Evolutionary conservation across 164 flowering plant genomes (phyloP), one percentile per base, ranked within the genome.

Genomic region (Chimonanthus praecox): DNA sequence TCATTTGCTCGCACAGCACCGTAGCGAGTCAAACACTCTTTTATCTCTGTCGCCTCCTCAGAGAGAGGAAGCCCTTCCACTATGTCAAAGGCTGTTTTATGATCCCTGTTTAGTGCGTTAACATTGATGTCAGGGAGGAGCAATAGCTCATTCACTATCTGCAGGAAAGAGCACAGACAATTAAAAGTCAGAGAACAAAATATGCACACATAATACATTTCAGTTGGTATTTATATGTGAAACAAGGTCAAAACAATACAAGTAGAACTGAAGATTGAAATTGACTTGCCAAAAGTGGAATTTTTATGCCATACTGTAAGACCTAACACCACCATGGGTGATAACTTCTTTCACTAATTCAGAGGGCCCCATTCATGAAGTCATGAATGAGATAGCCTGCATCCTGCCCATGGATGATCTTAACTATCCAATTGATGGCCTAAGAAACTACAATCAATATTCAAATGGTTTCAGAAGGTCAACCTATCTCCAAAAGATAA

Each of bases 61-160:
- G 90, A 87, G 46, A 80, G 78, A 21, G 89, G 84, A 15, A 90
- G 86, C 51, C 77, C 88, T 77, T 90, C 96, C n/a, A 83, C 90
- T 74, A 89, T 88, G 84, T 90, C 96, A 51, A 84, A 81, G 3
- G 96, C 89, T 60, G 96, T 90, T 75, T 85, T 88, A 68, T 84
- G 88, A 65, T 88, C 92, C 80, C 93, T 88, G 13, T 84, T 88
- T 33, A 89, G 78, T 16, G 88, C 90, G 76, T 89, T 90, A 8
- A 89, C 90, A 72, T 88, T 87, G 49, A 81, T 85, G 73, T 90
- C 93, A 3, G 80, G 89, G 46, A 88, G 88, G 46, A 2, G 61
- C 63, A 90, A 65, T 70, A 90, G 77, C 77, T 80, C 86, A 69
- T 81, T 78, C 73, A 90, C 90, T 74, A 89, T 88, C 96, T 90